These are phyloP conservation scores for Colletotrichum falcatum DNA, from an alignment of 2,329 filamentous ascomycete species.

Conservation along the genomic window DNA sequence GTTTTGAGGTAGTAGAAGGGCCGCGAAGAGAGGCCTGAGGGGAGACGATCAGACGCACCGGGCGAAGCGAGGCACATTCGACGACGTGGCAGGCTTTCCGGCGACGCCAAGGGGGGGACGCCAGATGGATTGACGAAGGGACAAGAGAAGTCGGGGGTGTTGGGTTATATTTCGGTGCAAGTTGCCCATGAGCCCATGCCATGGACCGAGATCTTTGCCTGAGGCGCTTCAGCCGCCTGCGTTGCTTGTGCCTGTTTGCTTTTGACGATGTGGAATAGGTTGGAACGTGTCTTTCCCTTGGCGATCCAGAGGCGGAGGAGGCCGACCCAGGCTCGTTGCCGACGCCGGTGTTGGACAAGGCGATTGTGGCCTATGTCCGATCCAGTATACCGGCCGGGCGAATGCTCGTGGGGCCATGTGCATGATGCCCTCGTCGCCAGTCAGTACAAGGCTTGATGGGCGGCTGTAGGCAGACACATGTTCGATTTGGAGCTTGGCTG, in stretches of 20 bases:
- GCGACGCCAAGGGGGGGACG: not conserved
- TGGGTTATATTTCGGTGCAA: not conserved
- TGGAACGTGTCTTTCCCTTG: not conserved
- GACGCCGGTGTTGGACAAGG: not conserved
- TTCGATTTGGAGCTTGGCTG: not conserved
- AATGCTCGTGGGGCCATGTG: not conserved
- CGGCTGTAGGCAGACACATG: not conserved
- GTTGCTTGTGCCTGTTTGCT: not conserved
- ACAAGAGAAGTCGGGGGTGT: not conserved
- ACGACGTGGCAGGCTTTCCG: slow-evolving; percentile 3
- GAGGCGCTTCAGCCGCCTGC: not conserved
- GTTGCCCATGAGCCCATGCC: not conserved
- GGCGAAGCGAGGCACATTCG: slow-evolving; percentile 32
- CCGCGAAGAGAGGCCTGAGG: slow-evolving; percentile 11
- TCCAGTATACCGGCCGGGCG: not conserved
- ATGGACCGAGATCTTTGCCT: not conserved
- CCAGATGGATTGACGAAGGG: not conserved
- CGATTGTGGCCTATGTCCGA: not conserved
- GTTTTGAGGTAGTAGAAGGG: not conserved
- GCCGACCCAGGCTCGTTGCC: not conserved
- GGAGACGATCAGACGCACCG: slow-evolving; percentile 10
- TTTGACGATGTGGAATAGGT: not conserved
- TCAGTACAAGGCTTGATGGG: not conserved
- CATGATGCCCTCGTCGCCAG: not conserved
- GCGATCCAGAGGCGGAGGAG: not conserved